Evolutionary conservation across 1,284 basidiomycete species (phyloP), one percentile per base, ranked within the genome.

Genomic region (Grifola frondosa): DNA sequence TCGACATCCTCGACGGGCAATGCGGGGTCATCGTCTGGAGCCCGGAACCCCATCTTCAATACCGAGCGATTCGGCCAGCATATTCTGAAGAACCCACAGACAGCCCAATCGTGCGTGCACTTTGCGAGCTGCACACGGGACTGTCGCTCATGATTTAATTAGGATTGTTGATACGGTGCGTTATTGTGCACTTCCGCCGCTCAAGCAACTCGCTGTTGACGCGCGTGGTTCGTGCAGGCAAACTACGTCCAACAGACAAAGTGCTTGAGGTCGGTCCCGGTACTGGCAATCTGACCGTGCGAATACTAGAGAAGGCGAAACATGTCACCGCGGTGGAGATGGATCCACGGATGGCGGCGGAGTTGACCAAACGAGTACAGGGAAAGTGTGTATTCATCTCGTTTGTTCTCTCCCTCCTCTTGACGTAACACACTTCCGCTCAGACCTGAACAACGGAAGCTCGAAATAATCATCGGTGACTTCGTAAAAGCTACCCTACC

Each of bases 321-420:
- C 87, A 89, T 71, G 85, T 91, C 22, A 91, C 89, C 0, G 96
- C 94, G 1, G 84, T 98, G 22, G 97, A 99, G 66, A 97, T 98
- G 92, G 97, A 99, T 64, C 97, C 97, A 53, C 84, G 97, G 28
- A 98, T 99, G 96, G 96, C 95, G 15, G 94, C 94, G 34, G 96
- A 99, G 65, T 79, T 99, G 42, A 90, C 90, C 45, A 99, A 99
- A 68, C 87, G 97, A 56, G 94, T 99, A 1, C 89, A 98, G 74
- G 96, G 96, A 74, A 98, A 88, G 95, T 97, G 66, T 74, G 92
- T 86, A 37, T 32, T 35, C 42, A 17, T 37, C 47, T 17, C 30
- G 16, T 41, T 29, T 30, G 3, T 17, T 26, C 32, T 10, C 13
- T 15, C 16, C 2, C 46, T 41, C 32, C 28, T 37, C 32, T 38